Base-by-base conservation (phyloP, 2,329 filamentous ascomycete species). In the Colletotrichum costaricense region DNA sequence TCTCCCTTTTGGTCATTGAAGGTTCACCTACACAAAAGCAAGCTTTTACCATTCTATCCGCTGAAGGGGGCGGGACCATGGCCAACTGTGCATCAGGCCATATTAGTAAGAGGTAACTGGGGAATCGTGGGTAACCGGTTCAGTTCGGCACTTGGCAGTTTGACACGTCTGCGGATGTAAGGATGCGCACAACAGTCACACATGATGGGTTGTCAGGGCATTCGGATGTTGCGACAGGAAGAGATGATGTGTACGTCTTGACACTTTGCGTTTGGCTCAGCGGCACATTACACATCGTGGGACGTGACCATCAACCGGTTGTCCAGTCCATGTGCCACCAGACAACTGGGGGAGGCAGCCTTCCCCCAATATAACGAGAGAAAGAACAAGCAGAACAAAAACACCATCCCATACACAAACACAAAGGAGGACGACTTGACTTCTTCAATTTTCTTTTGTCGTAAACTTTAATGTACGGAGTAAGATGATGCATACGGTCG, bases 401-500 rank as follows among this genome's bases (percentile, higher is more conserved):
- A 22, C 22, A 57, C 38, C 46, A n/a, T 46, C 30, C 38, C 24
- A 54, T 42, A n/a, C 66, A 35, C 38, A 42, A 16, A 19, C 38
- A 16, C 38, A 42, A 63, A 38, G 33, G 57, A 57, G 56, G 49
- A 72, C 30, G 3, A 42, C 19, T 57, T 52, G 46, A 35, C 68
- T 63, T 65, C 28, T 63, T 42, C 68, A 35, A 72, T 74, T 74
- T 74, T 74, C 72, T 68, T 74, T 74, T 74, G 72, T 74, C 68
- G 58, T 67, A 72, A 74, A 70, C 28, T 52, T 68, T 74, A 74
- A 74, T 67, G 72, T 60, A 74, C 42, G 69, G 72, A 74, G 72
- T 74, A 72, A 71, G 67, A 74, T 63, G 68, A 74, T 74, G 72
- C 71, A 72, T 72, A 72, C 67, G 71, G 71, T 73, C 68, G 71